Evolutionary conservation across 441 rosid genomes (phyloP), one percentile per base, ranked within the genome.

Genomic region (Populus tomentosa): DNA sequence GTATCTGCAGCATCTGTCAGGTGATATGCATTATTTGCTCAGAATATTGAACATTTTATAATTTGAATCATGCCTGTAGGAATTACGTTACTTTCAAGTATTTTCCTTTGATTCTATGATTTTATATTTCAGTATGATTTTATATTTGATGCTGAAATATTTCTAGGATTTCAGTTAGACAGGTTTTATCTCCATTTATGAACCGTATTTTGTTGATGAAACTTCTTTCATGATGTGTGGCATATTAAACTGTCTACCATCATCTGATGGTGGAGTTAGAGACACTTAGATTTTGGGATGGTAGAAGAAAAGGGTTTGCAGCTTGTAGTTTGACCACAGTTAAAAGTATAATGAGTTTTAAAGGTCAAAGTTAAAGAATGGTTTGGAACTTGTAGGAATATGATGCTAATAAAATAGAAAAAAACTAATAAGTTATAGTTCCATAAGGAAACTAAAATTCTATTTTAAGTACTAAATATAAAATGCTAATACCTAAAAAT

Each of bases 1-100:
- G 86, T 96, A 80, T 88, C 98, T 75, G 98, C 85, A 77, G 99
- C 99, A 80, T 92, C 96, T 67, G 83, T 96, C 91, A 94, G 99
- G 99, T 96, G 87, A 56, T 56, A 67, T 32, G 76, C 69, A 67
- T 78, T 40, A 72, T 79, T 61, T 33, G 35, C 61, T 33, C 69
- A 26, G 40, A 46, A 21, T 42, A 59, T 64, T 14, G 1, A 36
- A 30, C 38, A 21, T 66, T 62, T 63, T 53, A 3, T 71, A 71
- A 73, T 77, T 75, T 56, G 69, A 64, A 67, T 30, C 24, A 35
- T 42, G 67, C 64, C 56, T 65, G 23, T 16, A 71, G 50, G 50
- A 40, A 42, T 65, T 26, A 30, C 56, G 50, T 74, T 61, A 42
- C 18, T 7, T 28, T 35, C 35, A 56, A 67, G 35, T 67, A 67